Evolutionary conservation across 2,329 filamentous ascomycete species (phyloP), one percentile per base, ranked within the genome.

Genomic region (Sordariomycetes sp.): DNA sequence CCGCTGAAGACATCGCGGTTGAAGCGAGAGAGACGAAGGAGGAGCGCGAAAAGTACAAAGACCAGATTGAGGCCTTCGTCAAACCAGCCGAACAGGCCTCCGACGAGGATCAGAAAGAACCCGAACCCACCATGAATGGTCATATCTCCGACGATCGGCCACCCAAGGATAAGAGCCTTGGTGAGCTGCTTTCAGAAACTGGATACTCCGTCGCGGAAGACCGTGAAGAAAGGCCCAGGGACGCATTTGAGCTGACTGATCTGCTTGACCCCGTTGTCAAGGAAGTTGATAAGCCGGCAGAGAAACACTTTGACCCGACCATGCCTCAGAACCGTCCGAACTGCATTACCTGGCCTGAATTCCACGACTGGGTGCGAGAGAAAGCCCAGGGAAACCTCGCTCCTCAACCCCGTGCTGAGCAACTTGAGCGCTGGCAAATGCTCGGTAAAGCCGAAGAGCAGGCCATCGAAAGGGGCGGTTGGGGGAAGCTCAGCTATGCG

Each of bases 1-100:
- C 72, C 5, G 81, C 82, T 43, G 90, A 96, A 55, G 79, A 88
- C 42, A 55, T 85, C 14, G 79, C 86, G 2, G 60, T 92, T 39
- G 70, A 76, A 35, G 79, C 79, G 9, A 71, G 74, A 8, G 66
- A 71, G 32, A 85, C 81, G 0, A 74, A 72, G 41, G 60, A 63
- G 8, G 65, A 75, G 36, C 75, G 86, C 25, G 66, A 77, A 34
- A 68, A 64, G 40, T 76, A 66, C 50, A 64, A 64, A 26, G 58
- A 60, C 36, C 57, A 68, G 18, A 66, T 75, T 30, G 61, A 63
- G 19, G 26, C 16, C 12, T 35, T 21, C 18, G 26, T 18, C 17
- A 5, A 20, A 9, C 25, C 33, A 1, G 49, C 54, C 3, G 23
- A 33, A 15, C 15, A 27, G 8, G 21, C 27, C 12, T 30, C 23